Evolutionary conservation across 192 early-diverging fungal genomes (phyloP).

Genomic region (Dissophora globulifera): DNA sequence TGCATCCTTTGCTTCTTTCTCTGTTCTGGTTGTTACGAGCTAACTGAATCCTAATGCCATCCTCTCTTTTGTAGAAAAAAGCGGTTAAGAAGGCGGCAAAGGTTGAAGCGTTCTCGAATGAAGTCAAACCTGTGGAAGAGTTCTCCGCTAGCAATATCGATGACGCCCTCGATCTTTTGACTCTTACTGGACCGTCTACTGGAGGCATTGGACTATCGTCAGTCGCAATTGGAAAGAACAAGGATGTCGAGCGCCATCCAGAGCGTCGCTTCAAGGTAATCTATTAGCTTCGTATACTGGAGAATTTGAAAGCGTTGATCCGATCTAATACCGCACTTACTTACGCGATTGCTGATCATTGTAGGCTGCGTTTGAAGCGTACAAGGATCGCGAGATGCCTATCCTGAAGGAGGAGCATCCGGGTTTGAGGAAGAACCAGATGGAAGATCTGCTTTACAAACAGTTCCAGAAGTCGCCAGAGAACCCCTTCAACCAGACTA

Average conservation of each 20-base stretch:
- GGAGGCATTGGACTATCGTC: conserved; percentile 24
- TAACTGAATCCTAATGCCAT: too few species aligned
- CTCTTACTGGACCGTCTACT: conserved; percentile 21
- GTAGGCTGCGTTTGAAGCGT: conserved; percentile 73
- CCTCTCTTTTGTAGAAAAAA: too few species aligned
- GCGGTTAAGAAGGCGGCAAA: conserved; percentile 66
- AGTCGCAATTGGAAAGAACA: conserved; percentile 49
- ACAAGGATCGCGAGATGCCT: conserved; percentile 77
- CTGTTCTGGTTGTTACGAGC: too few species aligned
- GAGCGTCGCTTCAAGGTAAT: conserved; percentile 84
- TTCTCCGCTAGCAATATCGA: conserved; percentile 87
- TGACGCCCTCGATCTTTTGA: conserved; percentile 83
- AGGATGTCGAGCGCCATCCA: conserved; percentile 86
- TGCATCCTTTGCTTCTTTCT: neutral
- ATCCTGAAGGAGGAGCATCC: conserved; percentile 84
- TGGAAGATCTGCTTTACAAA: conserved; percentile 85
- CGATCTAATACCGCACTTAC: too few species aligned
- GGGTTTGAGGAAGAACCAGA: conserved; percentile 78
- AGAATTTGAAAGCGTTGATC: too few species aligned
- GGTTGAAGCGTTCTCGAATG: conserved; percentile 53
- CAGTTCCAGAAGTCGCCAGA: conserved; percentile 81
- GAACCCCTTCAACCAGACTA: conserved; percentile 82
- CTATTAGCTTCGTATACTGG: too few species aligned
- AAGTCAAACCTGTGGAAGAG: conserved; percentile 67
- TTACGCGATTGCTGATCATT: neutral